Conservation (phyloP, 169 alveolate genomes). For the Sarcocystis neurona region DNA sequence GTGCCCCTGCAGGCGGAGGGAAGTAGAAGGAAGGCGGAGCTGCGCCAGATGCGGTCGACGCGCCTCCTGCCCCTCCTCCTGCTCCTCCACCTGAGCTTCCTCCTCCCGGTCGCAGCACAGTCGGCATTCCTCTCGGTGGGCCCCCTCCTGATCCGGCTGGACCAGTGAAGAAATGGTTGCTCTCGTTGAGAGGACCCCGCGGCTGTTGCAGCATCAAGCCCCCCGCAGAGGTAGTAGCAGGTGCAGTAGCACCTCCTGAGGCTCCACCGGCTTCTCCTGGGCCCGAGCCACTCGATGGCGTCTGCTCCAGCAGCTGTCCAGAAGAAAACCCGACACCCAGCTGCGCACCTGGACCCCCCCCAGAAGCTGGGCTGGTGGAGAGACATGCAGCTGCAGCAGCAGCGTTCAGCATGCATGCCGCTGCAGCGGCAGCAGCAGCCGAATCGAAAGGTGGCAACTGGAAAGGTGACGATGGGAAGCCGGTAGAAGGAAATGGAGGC, state of each 20-base stretch:
- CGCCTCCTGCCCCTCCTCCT: too few relatives aligned
- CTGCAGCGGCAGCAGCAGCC: constrained; percentile 21
- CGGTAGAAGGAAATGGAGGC: neutral
- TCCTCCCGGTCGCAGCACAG: too few relatives aligned
- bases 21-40: too few relatives aligned
- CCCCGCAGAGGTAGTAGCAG: neutral
- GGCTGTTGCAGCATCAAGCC: too few relatives aligned
- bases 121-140: too few relatives aligned
- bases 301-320: neutral
- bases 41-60: too few relatives aligned
- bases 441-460: constrained; percentile 15
- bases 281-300: neutral
- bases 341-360: neutral
- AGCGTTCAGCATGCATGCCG: neutral
- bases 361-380: too few relatives aligned
- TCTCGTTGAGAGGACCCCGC: too few relatives aligned
- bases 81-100: too few relatives aligned
- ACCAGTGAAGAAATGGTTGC: too few relatives aligned
- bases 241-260: neutral
- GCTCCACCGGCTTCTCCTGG: neutral
- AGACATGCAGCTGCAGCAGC: neutral
- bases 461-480: constrained; percentile 12
- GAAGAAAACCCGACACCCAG: neutral
- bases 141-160: too few relatives aligned
- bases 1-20: too few relatives aligned